Base-by-base conservation (phyloP, 345 rosid genomes). In the Passiflora organensis region DNA sequence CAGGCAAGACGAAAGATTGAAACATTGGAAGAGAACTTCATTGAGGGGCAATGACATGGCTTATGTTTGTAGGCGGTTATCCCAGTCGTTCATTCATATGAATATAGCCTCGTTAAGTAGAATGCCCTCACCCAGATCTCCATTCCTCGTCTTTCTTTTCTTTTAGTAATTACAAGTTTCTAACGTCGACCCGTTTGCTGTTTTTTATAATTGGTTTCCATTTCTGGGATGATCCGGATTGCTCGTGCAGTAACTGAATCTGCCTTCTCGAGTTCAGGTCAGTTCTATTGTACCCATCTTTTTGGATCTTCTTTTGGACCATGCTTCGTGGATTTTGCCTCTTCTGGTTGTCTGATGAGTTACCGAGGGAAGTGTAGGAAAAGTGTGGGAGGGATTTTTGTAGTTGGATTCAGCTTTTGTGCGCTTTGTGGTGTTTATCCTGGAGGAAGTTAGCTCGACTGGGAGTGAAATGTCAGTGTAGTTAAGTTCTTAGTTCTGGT, bases 231-330 rank as follows among this genome's bases (percentile, higher is more conserved):
- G 67, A 54, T 70, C 55, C 56, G 25, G 62, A 42, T 62, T 48
- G 41, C 57, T 69, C 56, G 23, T 67, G 61, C 43, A 48, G 43
- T 13, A 41, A 41, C 43, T 51, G 65, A 13, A 43, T 58, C 39
- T 54, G 66, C 76, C 25, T 58, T 54, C 53, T 67, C 54, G 48
- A 19, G 48, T 58, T 60, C 34, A 44, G 76, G 82, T 63, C 43
- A 63, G 68, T 62, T 59, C 57, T 53, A 1, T 22, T n/a, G 17
- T 44, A n/a, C 32, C 64, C 42, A 44, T n/a, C 56, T 58, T 54
- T 52, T 15, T 48, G 39, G 71, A 65, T 74, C 72, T 59, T 64
- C 54, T 58, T 37, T 39, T 16, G 12, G 32, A 42, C 48, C 20
- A 6, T 38, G 47, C 13, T 54, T 24, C 23, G 20, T 2, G 22